Base-by-base conservation (phyloP, 805 yeast genomes). In the Metschnikowia amazonensis region DNA sequence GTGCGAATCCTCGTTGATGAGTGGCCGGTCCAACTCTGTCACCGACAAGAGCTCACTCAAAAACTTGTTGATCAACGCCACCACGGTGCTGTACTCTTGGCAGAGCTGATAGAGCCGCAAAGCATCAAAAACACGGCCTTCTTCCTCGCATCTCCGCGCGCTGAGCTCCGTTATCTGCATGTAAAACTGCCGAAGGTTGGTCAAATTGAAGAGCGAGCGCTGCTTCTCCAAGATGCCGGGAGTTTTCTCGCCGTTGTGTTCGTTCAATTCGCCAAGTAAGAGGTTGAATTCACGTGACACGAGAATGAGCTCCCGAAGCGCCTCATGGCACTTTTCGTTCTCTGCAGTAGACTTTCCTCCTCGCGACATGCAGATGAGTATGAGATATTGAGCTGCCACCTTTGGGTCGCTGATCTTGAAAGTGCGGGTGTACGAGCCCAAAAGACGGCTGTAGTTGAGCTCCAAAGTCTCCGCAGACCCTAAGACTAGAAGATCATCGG, bases 371-470 rank as follows among this genome's bases (percentile, higher is more conserved):
- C 87, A 82, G 23, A 89, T 81, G 54, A 86, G 69, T 21, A 86
- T 74, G 43, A 92, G 66, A 60, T 94, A 94, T 62, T 92, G 96
- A n/a, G 87, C 86, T 0, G 97, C 97, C 46, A 85, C 87, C 57
- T 83, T 79, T 20, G 98, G 95, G 66, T 89, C 95, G 32, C 92
- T 79, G 47, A 80, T 79, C 57, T 89, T 83, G 72, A 94, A 92
- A 14, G 83, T 79, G 50, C 89, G 77, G 9, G 94, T 86, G 65
- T 88, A 92, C 17, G 82, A 79, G 1, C 95, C 95, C 40, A 94
- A 56, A 43, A 89, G 63, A 46, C 86, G 74, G 16, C 86, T 81
- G 62, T 82, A 79, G 49, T 74, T 74, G 33, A 70, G 57, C 42
- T 66, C 55, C 65, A 59, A 61, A 52, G 69, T 52, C 50, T 61